A percentile compares a stretch with the other conserved stretches of the same genome.
phyloP scores from a whole-genome alignment of 192 early-diverging fungal genomes.

The Geranomyces michiganensis region DNA sequence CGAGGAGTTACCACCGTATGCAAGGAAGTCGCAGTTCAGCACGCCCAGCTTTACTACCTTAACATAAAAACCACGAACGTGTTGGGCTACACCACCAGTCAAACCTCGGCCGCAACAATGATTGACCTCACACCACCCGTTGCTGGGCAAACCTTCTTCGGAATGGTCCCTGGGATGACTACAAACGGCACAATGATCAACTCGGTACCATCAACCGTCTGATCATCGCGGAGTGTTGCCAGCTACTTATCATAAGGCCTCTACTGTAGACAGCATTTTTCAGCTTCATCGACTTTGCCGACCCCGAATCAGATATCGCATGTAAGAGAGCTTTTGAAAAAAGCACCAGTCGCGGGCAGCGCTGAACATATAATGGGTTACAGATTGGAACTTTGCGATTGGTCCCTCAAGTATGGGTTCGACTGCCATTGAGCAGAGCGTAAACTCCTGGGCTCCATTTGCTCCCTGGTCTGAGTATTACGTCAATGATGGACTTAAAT shows the following conservation, averaged over 20 bases:
- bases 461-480: background rate
- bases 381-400: conserved; percentile 13
- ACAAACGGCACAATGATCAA: background rate
- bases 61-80: background rate
- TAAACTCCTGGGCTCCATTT: background rate
- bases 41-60: background rate
- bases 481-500: background rate
- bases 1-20: background rate
- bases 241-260: too few relatives aligned
- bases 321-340: too few relatives aligned
- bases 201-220: background rate
- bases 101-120: background rate
- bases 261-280: conserved; percentile 1
- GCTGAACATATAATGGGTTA: too few relatives aligned
- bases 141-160: background rate
- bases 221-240: too few relatives aligned
- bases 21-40: background rate
- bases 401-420: background rate
- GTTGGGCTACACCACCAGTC: conserved; percentile 2
- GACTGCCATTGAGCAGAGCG: background rate
- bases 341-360: too few relatives aligned
- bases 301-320: conserved; percentile 17
- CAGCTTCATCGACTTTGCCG: conserved; percentile 11
- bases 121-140: conserved; percentile 6
- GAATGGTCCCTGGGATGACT: background rate